These are phyloP conservation scores for Geranomyces michiganensis DNA, from an alignment of 192 early-diverging fungal genomes.

Conservation along the genomic window DNA sequence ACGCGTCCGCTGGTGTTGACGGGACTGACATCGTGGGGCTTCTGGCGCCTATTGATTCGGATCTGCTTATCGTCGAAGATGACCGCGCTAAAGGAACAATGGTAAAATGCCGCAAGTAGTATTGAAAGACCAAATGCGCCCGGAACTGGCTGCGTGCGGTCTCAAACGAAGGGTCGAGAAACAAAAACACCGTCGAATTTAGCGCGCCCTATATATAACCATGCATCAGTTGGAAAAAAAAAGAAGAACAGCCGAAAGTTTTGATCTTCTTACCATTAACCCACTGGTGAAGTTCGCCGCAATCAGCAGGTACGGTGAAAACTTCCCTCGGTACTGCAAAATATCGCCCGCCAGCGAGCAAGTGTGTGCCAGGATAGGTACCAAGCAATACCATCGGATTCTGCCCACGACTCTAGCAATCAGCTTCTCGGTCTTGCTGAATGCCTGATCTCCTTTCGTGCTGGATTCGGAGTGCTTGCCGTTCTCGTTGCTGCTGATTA, in stretches of 20 bases:
- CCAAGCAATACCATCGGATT: conserved; percentile 20
- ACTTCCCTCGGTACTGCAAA: background rate
- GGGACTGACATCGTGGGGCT: too few relatives aligned
- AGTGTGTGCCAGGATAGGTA: conserved; percentile 16
- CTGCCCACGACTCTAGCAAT: conserved; percentile 9
- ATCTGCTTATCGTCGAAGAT: too few relatives aligned
- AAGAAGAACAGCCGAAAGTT: background rate
- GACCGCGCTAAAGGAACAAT: too few relatives aligned
- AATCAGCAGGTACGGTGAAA: background rate
- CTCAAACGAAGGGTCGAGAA: conserved; percentile 5
- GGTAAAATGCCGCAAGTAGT: conserved; percentile 13
- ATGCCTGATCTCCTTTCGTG: background rate
- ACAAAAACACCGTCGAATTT: background rate
- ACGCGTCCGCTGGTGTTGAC: too few relatives aligned
- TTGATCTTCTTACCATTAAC: background rate
- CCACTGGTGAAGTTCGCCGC: conserved; percentile 17
- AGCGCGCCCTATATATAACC: background rate
- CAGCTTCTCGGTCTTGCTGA: conserved; percentile 20
- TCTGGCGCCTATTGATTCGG: too few relatives aligned
- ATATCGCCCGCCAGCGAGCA: conserved; percentile 19
- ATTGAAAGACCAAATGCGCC: background rate
- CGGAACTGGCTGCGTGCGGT: background rate
- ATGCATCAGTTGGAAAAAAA: background rate
- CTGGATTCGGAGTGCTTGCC: background rate
- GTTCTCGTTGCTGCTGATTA: background rate